Base-by-base conservation (phyloP, 2,329 filamentous ascomycete genomes). In the Nemania bipapillata region DNA sequence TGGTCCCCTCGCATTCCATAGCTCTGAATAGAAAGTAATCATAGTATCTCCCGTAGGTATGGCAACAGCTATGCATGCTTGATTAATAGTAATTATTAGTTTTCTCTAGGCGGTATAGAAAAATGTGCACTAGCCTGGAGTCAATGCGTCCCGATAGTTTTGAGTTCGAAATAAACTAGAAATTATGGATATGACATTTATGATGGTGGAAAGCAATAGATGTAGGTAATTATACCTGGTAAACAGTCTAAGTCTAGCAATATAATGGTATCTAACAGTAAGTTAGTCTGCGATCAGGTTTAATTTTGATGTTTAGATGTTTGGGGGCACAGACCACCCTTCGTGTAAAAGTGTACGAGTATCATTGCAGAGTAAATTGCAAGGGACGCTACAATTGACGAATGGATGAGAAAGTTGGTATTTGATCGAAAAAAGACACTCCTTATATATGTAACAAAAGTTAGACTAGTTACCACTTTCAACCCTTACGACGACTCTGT, bases 401-500 rank as follows among this genome's bases (percentile, higher is more conserved):
- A 40, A 12, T 9, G 37, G 37, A 40, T 40, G 15, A 9, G 30
- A 4, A 32, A 32, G 30, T 32, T 9, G 30, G 9, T 32, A 9
- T 9, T 32, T 32, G 30, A 32, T 32, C 30, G 9, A 32, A 32
- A 4, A 32, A 9, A 9, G 30, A n/a, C n/a, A n/a, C 30, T 32
- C 4, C 4, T 32, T 4, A 32, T 32, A 54, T 52, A 30, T 53
- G n/a, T n/a, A n/a, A n/a, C n/a, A n/a, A 17, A 35, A 93, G 82
- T 85, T 1, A 87, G n/a, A 90, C 73, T 92, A 97, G 35, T 61
- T 67, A 64, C 32, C 55, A 47, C 11, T 56, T 55, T 47, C 50
- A 56, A 28, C 40, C 45, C 40, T 63, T 66, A 17, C 56, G 65
- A 30, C 66, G 63, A 17, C 42, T 28, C 40, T 79, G 77, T n/a